Evolutionary conservation across 2,329 filamentous ascomycete species (phyloP), one percentile per base, ranked within the genome.

Genomic region (Pseudocercospora eumusae): DNA sequence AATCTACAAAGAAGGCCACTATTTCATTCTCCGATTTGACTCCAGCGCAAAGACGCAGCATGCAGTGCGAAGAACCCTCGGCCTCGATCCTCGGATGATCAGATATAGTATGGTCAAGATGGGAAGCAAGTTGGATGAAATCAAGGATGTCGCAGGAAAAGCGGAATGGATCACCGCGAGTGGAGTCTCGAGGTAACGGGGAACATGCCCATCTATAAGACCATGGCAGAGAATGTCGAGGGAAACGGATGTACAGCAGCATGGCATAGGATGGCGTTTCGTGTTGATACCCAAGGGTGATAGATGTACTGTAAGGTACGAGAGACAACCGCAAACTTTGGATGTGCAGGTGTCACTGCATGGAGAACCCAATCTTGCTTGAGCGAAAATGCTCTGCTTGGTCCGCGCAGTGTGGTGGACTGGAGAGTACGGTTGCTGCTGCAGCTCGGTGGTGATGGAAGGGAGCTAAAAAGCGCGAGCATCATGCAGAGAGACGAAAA

Each of bases 21-120:
- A 99, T 84, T 99, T 99, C 78, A 90, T 96, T 74, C 91, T 99
- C 90, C 91, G 95, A 71, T 99, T 96, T 82, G 95, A 99, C 77
- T 81, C 89, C 60, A 89, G 88, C 63, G 80, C 87, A 7, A 77
- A 81, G 56, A 88, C 90, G 7, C 93, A 98, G 78, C 81, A 90
- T 68, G 82, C 87, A 47, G 84, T 99, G 44, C 84, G 88, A 64
- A 84, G 83, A 64, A 93, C 90, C 18, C 83, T 99, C 68, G 84
- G 86, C 56, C 82, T 96, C 69, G 95, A 99, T 79, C 93, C 95
- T 44, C 84, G 95, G 61, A 90, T 98, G 86, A 90, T 99, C 66
- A 86, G 92, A 62, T 89, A 93, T 71, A 88, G 87, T 25, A 87
- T 93, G 63, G 92, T 98, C 61, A 96, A 93, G 82, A 82, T 98